These are phyloP conservation scores for Nakaseomyces bracarensis DNA, from an alignment of 1,139 yeast species.

Conservation along the genomic window DNA sequence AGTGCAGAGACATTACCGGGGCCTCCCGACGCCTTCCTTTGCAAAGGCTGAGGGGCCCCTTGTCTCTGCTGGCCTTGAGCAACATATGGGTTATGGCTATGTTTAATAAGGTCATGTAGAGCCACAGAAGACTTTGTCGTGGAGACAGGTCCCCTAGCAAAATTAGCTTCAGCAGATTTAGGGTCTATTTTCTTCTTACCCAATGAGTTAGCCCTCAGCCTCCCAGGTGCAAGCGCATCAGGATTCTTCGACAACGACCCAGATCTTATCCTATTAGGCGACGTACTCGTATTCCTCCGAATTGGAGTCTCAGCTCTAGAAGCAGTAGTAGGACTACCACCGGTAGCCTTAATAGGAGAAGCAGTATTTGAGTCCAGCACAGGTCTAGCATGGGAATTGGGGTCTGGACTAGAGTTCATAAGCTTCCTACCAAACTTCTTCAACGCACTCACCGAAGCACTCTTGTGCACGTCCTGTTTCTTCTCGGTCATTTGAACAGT, in stretches of 20 bases:
- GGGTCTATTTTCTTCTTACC: neutral
- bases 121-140: conserved; percentile 8
- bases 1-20: neutral
- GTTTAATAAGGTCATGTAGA: conserved; percentile 8
- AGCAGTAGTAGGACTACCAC: conserved; percentile 6
- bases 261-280: neutral
- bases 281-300: conserved; percentile 2
- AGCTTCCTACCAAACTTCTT: conserved; percentile 21
- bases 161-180: neutral
- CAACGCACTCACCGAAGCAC: conserved; percentile 16
- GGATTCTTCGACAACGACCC: neutral
- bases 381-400: conserved; percentile 2
- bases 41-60: neutral
- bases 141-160: conserved; percentile 8
- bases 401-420: neutral
- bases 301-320: neutral
- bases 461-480: conserved; percentile 9
- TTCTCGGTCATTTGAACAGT: neutral
- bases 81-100: conserved; percentile 7
- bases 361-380: conserved; percentile 4
- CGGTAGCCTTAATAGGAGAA: neutral
- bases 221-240: neutral
- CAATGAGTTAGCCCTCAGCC: neutral
- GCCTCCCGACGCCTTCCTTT: conserved; percentile 9
- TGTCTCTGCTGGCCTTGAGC: neutral